Percentiles rank a stretch among this genome's conserved stretches.
Evolutionary conservation across 1,284 basidiomycete species (phyloP).

Genomic region (Volvariella volvacea): DNA sequence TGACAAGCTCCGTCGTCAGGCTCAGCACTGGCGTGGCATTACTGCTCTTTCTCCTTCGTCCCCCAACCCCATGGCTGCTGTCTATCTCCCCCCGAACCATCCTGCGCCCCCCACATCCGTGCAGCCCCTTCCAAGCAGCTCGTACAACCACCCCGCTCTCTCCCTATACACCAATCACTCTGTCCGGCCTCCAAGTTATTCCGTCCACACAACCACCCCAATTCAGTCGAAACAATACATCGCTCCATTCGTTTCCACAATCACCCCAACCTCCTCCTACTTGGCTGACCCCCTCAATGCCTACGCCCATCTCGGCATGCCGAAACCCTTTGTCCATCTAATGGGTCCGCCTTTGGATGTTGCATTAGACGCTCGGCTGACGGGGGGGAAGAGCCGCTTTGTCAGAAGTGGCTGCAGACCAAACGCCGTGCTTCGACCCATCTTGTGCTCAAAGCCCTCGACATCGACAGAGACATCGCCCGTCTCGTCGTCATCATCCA

Average conservation of each 20-base stretch:
- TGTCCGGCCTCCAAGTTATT: slow-evolving; percentile 44
- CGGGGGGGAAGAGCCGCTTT: slow-evolving; percentile 73
- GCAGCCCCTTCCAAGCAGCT: slow-evolving; percentile 26
- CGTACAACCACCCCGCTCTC: slow-evolving; percentile 27
- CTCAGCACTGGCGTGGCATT: slow-evolving; percentile 61
- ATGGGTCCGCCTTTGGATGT: slow-evolving; percentile 78
- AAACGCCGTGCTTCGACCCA: slow-evolving; percentile 81
- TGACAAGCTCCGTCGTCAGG: slow-evolving; percentile 49
- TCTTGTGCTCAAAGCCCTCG: slow-evolving; percentile 45
- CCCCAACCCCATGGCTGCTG: slow-evolving; percentile 17
- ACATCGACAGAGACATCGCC: neutral
- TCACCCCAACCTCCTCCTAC: slow-evolving; percentile 57
- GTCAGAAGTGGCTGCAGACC: slow-evolving; percentile 83
- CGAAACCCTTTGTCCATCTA: slow-evolving; percentile 75
- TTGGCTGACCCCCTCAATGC: slow-evolving; percentile 62
- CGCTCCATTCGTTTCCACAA: slow-evolving; percentile 48
- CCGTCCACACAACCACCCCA: slow-evolving; percentile 41
- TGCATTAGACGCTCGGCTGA: slow-evolving; percentile 77
- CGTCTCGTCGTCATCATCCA: neutral
- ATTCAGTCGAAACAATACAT: slow-evolving; percentile 44
- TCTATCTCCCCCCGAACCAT: slow-evolving; percentile 18
- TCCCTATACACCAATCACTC: slow-evolving; percentile 29
- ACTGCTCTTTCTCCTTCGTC: slow-evolving; percentile 44
- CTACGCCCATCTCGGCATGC: slow-evolving; percentile 66
- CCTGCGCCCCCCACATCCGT: slow-evolving; percentile 18